Evolutionary conservation across 83 land plant genomes (phyloP).

Genomic region (Larix sibirica): DNA sequence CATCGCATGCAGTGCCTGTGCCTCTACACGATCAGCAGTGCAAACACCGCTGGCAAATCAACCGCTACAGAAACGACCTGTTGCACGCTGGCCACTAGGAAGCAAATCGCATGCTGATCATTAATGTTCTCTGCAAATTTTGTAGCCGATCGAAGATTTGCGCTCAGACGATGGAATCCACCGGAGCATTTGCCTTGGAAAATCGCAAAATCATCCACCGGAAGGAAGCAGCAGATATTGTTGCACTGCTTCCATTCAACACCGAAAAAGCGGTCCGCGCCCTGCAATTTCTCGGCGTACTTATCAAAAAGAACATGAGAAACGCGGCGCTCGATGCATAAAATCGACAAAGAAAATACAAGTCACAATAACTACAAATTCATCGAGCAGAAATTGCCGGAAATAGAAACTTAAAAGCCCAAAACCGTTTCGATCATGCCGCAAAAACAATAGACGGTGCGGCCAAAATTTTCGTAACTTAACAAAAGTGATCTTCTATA

Average conservation of each 20-base stretch:
- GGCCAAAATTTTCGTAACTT: not conserved
- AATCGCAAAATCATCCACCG: not conserved
- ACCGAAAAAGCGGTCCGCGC: not conserved
- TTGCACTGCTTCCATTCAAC: not conserved
- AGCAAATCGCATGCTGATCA: not conserved
- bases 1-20: slow-evolving; percentile 1
- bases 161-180: not conserved
- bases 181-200: not conserved
- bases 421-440: not conserved
- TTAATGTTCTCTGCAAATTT: slow-evolving; percentile 5
- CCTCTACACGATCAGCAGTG: not conserved
- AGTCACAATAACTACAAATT: too few relatives aligned
- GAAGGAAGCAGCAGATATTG: not conserved
- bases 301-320: not conserved
- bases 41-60: slow-evolving; percentile 9
- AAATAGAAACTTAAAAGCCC: not conserved
- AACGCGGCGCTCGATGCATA: not conserved
- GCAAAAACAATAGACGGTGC: not conserved
- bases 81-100: not conserved
- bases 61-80: not conserved
- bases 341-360: not conserved
- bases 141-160: not conserved
- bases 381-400: not conserved
- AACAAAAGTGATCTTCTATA: not conserved
- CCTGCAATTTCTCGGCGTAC: not conserved